Base-by-base conservation (phyloP, 2,329 filamentous ascomycete species). In the Hawksworthiomyces lignivorus region DNA sequence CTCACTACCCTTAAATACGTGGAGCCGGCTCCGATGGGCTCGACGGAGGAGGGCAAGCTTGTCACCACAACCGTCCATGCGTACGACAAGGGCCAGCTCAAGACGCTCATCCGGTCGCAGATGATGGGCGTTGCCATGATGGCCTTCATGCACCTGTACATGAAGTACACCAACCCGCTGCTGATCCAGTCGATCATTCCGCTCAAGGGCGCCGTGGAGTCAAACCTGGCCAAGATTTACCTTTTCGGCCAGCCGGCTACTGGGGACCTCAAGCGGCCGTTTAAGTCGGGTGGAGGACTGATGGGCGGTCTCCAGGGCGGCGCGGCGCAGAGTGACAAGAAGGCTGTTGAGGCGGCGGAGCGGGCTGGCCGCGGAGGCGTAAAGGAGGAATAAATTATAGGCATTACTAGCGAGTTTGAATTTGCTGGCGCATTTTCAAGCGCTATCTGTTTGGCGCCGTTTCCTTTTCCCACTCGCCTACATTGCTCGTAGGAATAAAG, bases 141-240 rank as follows among this genome's bases (percentile, higher is more conserved):
- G 90, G 80, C 68, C 48, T 86, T 96, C 60, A 97, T 98, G 90
- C 92, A 98, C 72, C 53, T 98, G 48, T 98, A 97, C 81, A 85
- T 98, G 76, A 89, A 96, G 67, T 98, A 97, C 82, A 97, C 89
- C 71, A 98, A 97, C 80, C 92, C 92, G 31, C 85, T 98, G 39
- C 73, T 96, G 58, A 95, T 98, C 71, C 92, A 98, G 79, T 94
- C 85, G 64, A 95, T 98, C 70, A 92, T 98, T 61, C 92, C 92
- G 26, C 74, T 97, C 66, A 98, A 98, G 82, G 77, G 84, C 61
- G 90, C 88, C 34, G 77, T 98, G 65, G 92, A 98, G 75, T 77
- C 83, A 69, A 97, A 96, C 75, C 73, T 96, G 56, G 78, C 92
- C 73, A 96, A 97, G 79, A 90, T 98, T 59, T 85, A 97, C 69